These are phyloP conservation scores for Glycine tomentella DNA, from an alignment of 306 rosid species.

Conservation along the genomic window DNA sequence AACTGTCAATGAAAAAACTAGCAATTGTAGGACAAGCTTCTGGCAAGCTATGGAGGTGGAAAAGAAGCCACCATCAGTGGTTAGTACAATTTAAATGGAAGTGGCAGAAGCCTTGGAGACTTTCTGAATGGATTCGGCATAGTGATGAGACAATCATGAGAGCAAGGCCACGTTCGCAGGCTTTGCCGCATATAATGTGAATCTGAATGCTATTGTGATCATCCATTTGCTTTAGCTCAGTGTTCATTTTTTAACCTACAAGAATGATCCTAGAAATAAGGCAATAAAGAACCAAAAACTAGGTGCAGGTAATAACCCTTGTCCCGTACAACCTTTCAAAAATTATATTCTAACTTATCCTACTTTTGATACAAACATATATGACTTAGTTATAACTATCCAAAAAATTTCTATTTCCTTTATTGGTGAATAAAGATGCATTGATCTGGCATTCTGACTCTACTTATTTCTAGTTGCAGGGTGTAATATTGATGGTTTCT, in stretches of 20 bases:
- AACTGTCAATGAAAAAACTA: conserved; percentile 80
- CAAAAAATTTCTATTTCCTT: too few relatives aligned
- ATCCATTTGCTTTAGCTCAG: conserved; percentile 48
- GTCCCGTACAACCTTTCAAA: conserved; percentile 8
- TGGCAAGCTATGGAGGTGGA: conserved; percentile 99
- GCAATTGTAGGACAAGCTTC: conserved; percentile 79
- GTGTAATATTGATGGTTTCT: conserved; percentile 46
- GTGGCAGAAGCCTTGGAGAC: conserved; percentile 99
- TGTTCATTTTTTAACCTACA: conserved; percentile 51
- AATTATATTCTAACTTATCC: conserved; percentile 24
- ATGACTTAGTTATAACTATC: too few relatives aligned
- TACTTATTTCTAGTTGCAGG: conserved; percentile 49
- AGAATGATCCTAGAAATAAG: conserved; percentile 39
- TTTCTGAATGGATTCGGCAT: conserved; percentile 90
- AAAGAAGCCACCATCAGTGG: conserved; percentile 99
- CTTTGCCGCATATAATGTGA: conserved; percentile 64
- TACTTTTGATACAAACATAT: background rate
- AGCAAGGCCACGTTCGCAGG: conserved; percentile 79
- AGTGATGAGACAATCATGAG: conserved; percentile 92
- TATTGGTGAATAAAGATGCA: conserved; percentile 10
- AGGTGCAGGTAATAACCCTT: conserved; percentile 45
- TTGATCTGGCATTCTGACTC: conserved; percentile 33
- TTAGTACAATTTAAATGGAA: conserved; percentile 95
- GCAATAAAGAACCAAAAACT: conserved; percentile 42
- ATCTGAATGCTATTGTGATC: conserved; percentile 56